Base-by-base conservation (phyloP, 2,329 filamentous ascomycete genomes). In the Paraphaeosphaeria sporulosa region DNA sequence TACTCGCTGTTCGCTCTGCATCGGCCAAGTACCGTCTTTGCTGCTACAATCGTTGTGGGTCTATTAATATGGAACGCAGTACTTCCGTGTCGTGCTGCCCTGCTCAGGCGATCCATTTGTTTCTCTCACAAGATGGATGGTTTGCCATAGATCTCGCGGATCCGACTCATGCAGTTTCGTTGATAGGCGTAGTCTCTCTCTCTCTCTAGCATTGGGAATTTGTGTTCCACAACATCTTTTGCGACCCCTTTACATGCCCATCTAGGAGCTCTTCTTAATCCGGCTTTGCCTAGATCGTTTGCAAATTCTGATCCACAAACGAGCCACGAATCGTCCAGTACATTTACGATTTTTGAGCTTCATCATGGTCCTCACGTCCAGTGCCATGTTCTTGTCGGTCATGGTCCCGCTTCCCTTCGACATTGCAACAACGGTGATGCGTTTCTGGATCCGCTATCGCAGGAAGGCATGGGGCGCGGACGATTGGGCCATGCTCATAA, bases 391-490 rank as follows among this genome's bases (percentile, higher is more conserved):
- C 19, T 17, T 40, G 49, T 51, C 49, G 19, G 49, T 51, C 21
- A 51, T 51, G 9, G 27, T 51, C 2, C 49, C 49, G 9, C 21
- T 51, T 34, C 49, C 49, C 21, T 51, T 51, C 25, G 49, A 51
- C 27, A 40, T 51, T 17, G 49, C 49, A 17, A 51, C 49, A 10
- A 51, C 49, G 9, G 32, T 17, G 13, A 40, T 40, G 34, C 49
- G 49, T 40, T 51, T 51, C 21, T 51, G 34, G 32, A 51, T 51
- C 21, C 49, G 49, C 19, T 51, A 40, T 21, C 49, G 49, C 12
- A 51, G 49, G 13, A 51, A 51, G n/a, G 21, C 49, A 19, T 51
- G 49, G 49, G 49, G 49, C 19, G 19, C 34, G 3, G 49, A 51
- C 17, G 49, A 51, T 8, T 51, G 49, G 49, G 49, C 49, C 12